Conservation (phyloP, 2,329 filamentous ascomycete species). For the Podosphaera fusca region DNA sequence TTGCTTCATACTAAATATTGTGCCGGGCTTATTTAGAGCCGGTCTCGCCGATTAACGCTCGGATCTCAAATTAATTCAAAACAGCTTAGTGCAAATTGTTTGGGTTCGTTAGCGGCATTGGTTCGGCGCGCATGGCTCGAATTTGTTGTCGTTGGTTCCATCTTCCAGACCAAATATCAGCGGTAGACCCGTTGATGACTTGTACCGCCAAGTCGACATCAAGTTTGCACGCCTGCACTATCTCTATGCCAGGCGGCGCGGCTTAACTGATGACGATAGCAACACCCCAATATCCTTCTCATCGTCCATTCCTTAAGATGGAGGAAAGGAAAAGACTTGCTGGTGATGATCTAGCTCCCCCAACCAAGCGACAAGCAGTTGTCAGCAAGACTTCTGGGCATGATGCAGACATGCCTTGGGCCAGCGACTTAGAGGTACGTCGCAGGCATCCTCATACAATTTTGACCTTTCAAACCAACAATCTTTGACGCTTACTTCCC, state of each 20-base stretch:
- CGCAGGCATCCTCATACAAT: slow-evolving; percentile 14
- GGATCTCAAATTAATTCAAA: background rate
- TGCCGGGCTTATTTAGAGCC: background rate
- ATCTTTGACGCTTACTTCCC: slow-evolving; percentile 7
- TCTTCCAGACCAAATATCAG: background rate
- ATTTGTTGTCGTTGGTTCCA: background rate
- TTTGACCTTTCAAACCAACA: background rate
- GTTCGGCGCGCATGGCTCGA: background rate
- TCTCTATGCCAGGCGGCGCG: slow-evolving; percentile 14
- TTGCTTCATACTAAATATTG: background rate
- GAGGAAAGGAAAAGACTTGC: slow-evolving; percentile 97
- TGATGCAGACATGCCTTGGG: slow-evolving; percentile 47
- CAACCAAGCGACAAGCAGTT: slow-evolving; percentile 74
- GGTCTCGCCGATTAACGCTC: background rate
- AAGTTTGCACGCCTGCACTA: background rate
- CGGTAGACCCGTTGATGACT: background rate
- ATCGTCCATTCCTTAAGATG: slow-evolving; percentile 73
- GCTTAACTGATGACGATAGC: slow-evolving; percentile 59
- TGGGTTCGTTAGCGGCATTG: background rate
- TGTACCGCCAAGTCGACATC: background rate
- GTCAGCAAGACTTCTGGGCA: slow-evolving; percentile 48
- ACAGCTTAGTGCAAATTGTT: background rate
- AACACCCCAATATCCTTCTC: slow-evolving; percentile 43
- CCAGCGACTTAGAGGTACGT: slow-evolving; percentile 53
- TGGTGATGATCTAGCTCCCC: slow-evolving; percentile 66